Evolutionary conservation across 306 rosid species (phyloP).

Genomic region (Cucurbita argyrosperma): DNA sequence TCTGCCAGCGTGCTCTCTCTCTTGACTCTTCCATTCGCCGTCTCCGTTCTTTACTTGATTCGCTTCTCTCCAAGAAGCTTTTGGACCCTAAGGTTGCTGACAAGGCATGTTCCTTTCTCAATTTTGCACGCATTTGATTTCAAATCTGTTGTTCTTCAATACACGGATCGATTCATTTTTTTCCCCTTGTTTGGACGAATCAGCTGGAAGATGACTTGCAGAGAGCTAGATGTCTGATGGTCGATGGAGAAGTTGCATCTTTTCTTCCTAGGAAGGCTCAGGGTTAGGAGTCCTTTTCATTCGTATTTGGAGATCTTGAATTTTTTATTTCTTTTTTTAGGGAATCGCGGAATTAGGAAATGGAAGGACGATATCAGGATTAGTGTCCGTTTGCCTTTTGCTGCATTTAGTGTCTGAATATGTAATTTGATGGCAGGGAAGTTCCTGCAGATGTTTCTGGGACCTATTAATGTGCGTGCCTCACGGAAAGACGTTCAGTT

Average conservation of each 20-base stretch:
- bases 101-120: conserved; percentile 23
- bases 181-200: background rate
- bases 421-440: conserved; percentile 25
- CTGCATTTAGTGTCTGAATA: background rate
- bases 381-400: background rate
- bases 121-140: background rate
- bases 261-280: conserved; percentile 65
- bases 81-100: conserved; percentile 40
- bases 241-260: conserved; percentile 75
- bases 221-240: conserved; percentile 56
- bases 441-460: conserved; percentile 84
- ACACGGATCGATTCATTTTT: background rate
- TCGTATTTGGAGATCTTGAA: background rate
- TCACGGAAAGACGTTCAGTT: conserved; percentile 70
- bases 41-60: conserved; percentile 43
- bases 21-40: conserved; percentile 54
- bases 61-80: conserved; percentile 33
- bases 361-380: background rate
- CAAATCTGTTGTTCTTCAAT: background rate
- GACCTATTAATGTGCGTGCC: conserved; percentile 90
- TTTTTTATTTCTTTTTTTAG: background rate
- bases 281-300: conserved; percentile 26
- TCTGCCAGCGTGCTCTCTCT: conserved; percentile 49
- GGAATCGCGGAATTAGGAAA: background rate
- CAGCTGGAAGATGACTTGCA: conserved; percentile 87